Percentiles rank a stretch among this genome's conserved stretches.
Conservation (phyloP, 176 grass and related monocot genomes). For the Canna indica region DNA sequence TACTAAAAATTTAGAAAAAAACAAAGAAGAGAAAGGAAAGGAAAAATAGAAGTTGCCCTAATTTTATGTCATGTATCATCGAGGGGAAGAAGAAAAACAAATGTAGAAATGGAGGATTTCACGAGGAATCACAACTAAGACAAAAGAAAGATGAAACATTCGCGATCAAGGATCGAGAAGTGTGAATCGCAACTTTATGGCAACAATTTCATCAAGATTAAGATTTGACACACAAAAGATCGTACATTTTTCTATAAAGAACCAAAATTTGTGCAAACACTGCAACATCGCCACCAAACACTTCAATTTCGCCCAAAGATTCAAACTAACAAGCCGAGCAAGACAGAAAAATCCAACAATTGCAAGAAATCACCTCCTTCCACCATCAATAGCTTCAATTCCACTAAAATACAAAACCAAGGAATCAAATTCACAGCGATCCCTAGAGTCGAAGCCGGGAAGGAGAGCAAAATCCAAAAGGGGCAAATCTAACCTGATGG, state of each 20-base stretch:
- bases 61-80: background rate
- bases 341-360: background rate
- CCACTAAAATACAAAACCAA: constrained; percentile 4
- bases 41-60: background rate
- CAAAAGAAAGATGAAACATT: background rate
- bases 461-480: background rate
- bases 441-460: background rate
- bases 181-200: background rate
- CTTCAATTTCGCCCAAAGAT: background rate
- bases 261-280: background rate
- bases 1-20: background rate
- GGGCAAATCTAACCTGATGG: constrained; percentile 37
- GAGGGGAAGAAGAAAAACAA: background rate
- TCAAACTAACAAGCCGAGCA: background rate
- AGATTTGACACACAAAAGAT: constrained; percentile 9
- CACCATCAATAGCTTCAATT: constrained; percentile 7
- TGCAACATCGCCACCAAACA: background rate
- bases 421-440: constrained; percentile 1
- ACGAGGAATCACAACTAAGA: background rate
- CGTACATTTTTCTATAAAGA: background rate
- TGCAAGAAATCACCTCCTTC: constrained; percentile 7
- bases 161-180: background rate
- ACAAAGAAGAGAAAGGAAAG: background rate
- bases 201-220: constrained; percentile 3
- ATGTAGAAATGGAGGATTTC: background rate